A percentile compares a stretch with the other conserved stretches of the same genome.
phyloP scores from a whole-genome alignment of 2,329 filamentous ascomycete species.

The Colletotrichum sp. region DNA sequence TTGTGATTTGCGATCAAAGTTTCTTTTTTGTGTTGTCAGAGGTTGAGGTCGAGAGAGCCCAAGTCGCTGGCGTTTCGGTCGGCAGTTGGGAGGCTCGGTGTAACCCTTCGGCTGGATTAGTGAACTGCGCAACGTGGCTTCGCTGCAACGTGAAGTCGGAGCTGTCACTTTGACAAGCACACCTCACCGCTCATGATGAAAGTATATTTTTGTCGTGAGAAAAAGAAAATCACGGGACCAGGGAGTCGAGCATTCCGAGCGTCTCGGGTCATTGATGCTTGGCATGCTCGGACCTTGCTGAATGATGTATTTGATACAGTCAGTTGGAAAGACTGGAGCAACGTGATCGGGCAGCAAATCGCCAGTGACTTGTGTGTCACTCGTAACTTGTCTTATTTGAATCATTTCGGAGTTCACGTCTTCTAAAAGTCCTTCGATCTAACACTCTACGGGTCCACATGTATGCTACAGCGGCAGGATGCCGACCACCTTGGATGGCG shows the following conservation, averaged over 20 bases:
- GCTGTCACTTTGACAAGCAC: background rate
- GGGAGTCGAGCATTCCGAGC: background rate
- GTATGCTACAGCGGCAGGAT: background rate
- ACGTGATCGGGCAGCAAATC: fast-evolving
- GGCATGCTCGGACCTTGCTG: background rate
- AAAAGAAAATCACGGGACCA: background rate
- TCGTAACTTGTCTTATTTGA: background rate
- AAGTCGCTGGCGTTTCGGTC: background rate
- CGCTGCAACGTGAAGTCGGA: background rate
- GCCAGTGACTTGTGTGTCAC: fast-evolving
- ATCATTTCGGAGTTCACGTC: fast-evolving
- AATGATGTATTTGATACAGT: background rate
- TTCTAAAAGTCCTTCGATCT: background rate
- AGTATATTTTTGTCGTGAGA: background rate
- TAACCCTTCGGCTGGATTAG: background rate
- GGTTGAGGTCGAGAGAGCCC: background rate
- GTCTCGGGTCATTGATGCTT: background rate
- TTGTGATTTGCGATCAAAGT: background rate
- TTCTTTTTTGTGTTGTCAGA: background rate
- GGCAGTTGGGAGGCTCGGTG: background rate
- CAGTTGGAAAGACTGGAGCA: too few species aligned
- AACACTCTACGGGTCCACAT: background rate
- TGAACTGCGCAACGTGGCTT: background rate
- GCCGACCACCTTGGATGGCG: background rate
- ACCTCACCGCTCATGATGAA: background rate